Percentiles rank a stretch among this genome's conserved stretches.
These are phyloP conservation scores for Crucibulum laeve DNA, from an alignment of 768 basidiomycete species.

Conservation along the genomic window DNA sequence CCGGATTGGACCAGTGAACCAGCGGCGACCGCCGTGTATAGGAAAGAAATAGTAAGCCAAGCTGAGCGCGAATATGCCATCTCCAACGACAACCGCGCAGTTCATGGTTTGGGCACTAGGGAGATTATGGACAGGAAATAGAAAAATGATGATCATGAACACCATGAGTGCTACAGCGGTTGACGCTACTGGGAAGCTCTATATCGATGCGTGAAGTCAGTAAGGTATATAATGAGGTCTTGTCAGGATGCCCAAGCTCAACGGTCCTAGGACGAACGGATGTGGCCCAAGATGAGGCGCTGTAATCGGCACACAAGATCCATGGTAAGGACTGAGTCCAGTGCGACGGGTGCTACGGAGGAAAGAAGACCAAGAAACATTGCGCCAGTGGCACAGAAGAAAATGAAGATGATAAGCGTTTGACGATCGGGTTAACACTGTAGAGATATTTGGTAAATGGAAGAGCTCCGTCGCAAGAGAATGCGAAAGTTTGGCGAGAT, in stretches of 20 bases:
- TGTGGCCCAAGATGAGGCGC: constrained; percentile 3
- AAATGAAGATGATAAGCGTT: constrained; percentile 59
- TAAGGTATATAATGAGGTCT: background rate
- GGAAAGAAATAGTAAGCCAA: background rate
- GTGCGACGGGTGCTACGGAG: constrained; percentile 49
- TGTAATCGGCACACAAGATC: constrained; percentile 35
- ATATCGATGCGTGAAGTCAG: background rate
- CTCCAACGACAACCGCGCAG: background rate
- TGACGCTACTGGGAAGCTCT: background rate
- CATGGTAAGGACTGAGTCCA: constrained; percentile 48
- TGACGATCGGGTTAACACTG: constrained; percentile 23
- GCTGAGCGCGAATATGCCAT: background rate
- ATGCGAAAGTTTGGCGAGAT: constrained; percentile 44
- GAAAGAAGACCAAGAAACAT: constrained; percentile 46
- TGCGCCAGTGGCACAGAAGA: constrained; percentile 38
- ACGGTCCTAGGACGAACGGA: constrained; percentile 7
- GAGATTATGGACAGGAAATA: background rate
- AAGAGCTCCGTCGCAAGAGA: constrained; percentile 37
- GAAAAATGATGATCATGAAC: background rate
- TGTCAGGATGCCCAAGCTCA: constrained; percentile 7
- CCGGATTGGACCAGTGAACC: background rate
- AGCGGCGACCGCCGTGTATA: background rate
- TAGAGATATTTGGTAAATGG: constrained; percentile 12
- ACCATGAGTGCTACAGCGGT: background rate
- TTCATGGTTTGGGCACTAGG: background rate